Base-by-base conservation (phyloP, 1,284 basidiomycete species). In the Ustilago sp. region DNA sequence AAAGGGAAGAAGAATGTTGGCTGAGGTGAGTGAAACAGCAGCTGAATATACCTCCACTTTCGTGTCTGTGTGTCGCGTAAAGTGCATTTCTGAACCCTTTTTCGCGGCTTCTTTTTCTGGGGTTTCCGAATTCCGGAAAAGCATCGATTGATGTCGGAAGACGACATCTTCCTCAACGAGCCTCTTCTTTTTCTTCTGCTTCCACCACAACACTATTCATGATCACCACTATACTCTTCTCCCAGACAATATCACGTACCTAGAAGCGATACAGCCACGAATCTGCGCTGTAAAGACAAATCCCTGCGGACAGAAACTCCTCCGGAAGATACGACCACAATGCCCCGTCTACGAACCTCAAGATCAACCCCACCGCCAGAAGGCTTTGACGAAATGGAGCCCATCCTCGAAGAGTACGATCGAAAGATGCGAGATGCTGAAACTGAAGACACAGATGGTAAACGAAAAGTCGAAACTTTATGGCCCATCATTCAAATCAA, bases 401-500 rank as follows among this genome's bases (percentile, higher is more conserved):
- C 64, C 31, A 83, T 86, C 62, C 76, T 86, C 62, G 83, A 85
- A 13, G 82, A 83, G 38, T 86, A 86, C 76, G 80, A 82, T 51
- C 79, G 83, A 28, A 80, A 80, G 68, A 86, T 86, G 84, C 79
- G 84, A 39, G 82, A 86, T 58, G 84, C 83, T 12, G 97, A 99
- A 89, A 97, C 94, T 83, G 95, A 98, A 88, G 91, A 92, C 8
- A 94, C 98, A 84, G 97, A 99, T 86, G 96, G 96, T 71, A 99
- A 99, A 88, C 92, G 97, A 85, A 97, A 95, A 88, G 91, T 93
- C 35, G 97, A 99, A 88, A 93, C 93, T 1, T 88, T 98, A n/a
- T 99, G 97, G 97, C 95, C 96, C 52, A 98, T 99, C 80, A 98
- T 99, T 94, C 92, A 94, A 52, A 94, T 99, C 86, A 93, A 93